Conservation (phyloP, 495 filamentous ascomycete species). For the Aspergillus steynii region DNA sequence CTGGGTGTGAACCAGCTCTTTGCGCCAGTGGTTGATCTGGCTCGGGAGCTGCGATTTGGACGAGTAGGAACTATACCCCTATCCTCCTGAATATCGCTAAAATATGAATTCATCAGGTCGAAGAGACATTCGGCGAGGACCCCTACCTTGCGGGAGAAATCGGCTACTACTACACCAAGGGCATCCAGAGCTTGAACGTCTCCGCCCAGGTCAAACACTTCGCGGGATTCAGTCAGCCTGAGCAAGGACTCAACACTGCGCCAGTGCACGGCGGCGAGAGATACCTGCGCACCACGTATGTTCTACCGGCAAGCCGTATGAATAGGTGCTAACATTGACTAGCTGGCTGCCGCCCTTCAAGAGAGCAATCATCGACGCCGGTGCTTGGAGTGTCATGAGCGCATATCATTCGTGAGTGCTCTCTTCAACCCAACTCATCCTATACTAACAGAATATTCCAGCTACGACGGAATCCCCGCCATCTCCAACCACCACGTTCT, state of each 20-base stretch:
- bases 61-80: slow-evolving; percentile 32
- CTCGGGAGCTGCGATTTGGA: slow-evolving; percentile 66
- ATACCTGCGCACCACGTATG: slow-evolving; percentile 62
- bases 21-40: slow-evolving; percentile 65
- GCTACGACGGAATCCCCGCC: slow-evolving; percentile 64
- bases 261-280: slow-evolving; percentile 69
- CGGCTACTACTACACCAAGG: slow-evolving; percentile 59
- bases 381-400: slow-evolving; percentile 66
- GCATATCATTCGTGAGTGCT: slow-evolving; percentile 59
- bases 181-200: slow-evolving; percentile 62
- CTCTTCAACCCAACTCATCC: neutral
- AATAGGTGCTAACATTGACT: neutral
- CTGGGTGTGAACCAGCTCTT: slow-evolving; percentile 70
- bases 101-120: slow-evolving; percentile 40
- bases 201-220: slow-evolving; percentile 73
- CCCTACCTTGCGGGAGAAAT: slow-evolving; percentile 61
- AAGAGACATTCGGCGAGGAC: slow-evolving; percentile 70
- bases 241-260: slow-evolving; percentile 68
- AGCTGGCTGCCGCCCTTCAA: slow-evolving; percentile 66
- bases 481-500: slow-evolving; percentile 61
- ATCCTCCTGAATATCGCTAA: slow-evolving; percentile 6
- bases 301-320: neutral
- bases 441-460: slow-evolving; percentile 14
- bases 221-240: slow-evolving; percentile 61
- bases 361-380: slow-evolving; percentile 65